These are phyloP conservation scores for Setaria italica DNA, from an alignment of 202 grass and related monocot genomes.

Conservation along the genomic window DNA sequence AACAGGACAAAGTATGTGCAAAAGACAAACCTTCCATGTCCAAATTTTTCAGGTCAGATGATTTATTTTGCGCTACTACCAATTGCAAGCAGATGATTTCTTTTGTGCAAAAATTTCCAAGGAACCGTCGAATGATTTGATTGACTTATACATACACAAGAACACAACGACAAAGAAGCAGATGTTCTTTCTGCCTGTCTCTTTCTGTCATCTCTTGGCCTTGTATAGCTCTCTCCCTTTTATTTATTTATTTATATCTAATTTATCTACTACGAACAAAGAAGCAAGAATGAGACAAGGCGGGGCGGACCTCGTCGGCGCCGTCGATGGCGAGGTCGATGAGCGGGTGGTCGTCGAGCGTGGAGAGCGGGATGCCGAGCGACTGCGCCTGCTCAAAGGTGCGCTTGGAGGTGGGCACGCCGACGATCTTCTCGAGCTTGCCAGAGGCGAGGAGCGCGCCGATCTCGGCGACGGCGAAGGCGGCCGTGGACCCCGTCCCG, in stretches of 20 bases:
- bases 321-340: conserved; percentile 97
- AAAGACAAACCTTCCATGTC: conserved; percentile 28
- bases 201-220: too few relatives aligned
- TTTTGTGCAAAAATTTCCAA: not conserved
- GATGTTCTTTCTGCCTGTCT: too few relatives aligned
- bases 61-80: conserved; percentile 6
- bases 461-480: conserved; percentile 93
- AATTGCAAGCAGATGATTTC: not conserved
- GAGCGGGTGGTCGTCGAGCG: conserved; percentile 77
- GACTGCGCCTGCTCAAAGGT: conserved; percentile 92
- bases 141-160: not conserved
- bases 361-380: conserved; percentile 89
- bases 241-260: too few relatives aligned
- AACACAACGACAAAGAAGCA: too few relatives aligned
- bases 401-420: conserved; percentile 95
- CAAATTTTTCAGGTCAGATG: not conserved
- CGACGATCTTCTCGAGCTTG: conserved; percentile 79
- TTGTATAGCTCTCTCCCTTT: too few relatives aligned
- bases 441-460: conserved; percentile 73
- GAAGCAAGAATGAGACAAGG: not conserved
- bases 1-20: not conserved
- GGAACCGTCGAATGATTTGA: not conserved
- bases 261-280: not conserved
- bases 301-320: conserved; percentile 78
- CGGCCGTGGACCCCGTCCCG: conserved; percentile 92